Base-by-base conservation (phyloP, 2,329 filamentous ascomycete genomes). In the Graphiopsis chlorocephala region DNA sequence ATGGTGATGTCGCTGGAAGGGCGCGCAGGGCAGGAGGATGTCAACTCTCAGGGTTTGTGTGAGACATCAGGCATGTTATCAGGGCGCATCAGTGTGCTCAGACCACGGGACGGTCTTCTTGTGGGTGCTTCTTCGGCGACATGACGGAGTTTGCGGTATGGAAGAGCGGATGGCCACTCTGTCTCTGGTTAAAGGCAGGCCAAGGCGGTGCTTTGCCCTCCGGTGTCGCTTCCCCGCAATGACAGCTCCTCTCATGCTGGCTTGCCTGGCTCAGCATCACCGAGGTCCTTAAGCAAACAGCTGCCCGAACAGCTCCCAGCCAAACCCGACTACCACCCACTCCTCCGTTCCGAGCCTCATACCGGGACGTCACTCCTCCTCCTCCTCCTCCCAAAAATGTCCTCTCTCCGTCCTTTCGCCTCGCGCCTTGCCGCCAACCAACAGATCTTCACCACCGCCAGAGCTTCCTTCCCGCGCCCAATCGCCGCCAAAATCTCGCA, bases 401-500 rank as follows among this genome's bases (percentile, higher is more conserved):
- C 71, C 64, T 56, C 68, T 45, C 64, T 72, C 12, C 69, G 71
- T 47, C 66, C 65, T 50, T 65, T 67, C 38, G 65, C 60, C 62
- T 57, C 63, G 61, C 66, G 66, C 56, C 26, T 65, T 57, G 55
- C 63, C 28, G 52, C 66, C 23, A 47, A 61, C 53, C 55, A 69
- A 25, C 58, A 65, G 15, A 58, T 52, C 61, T 55, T 66, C 66
- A 56, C 68, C 31, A 42, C 69, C 28, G 48, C 71, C 45, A 53
- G 68, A 29, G 20, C 68, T 33, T 60, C 72, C 53, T 73, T 75
- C 66, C 70, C 72, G 33, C 67, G 72, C 62, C 72, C 73, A 59
- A 63, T 74, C 59, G 72, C 73, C 38, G 73, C 74, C 47, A 73
- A 71, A 65, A 66, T 77, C 64, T 66, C 72, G 50, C 74, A 77